Base-by-base conservation (phyloP, 768 basidiomycete genomes). In the Boletus subparvulus region DNA sequence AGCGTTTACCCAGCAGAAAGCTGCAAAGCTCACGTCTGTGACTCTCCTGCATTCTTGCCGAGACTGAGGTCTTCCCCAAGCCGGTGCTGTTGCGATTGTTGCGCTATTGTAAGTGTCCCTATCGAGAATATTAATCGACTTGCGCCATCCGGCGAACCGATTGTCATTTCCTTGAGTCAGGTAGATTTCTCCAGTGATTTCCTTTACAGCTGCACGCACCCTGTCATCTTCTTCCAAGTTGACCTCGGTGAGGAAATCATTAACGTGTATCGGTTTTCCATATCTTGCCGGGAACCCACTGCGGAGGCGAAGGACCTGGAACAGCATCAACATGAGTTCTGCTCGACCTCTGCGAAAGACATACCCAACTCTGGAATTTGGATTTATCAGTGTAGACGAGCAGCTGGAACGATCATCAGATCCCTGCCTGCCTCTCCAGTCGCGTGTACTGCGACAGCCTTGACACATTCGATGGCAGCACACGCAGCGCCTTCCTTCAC, bases 361-460 rank as follows among this genome's bases (percentile, higher is more conserved):
- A 70, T 64, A 81, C 79, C 54, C 83, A 69, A 66, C 83, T 86
- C 54, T 80, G 73, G 67, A 87, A 90, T 63, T 76, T 78, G 11
- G 80, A 73, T 73, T 91, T 88, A 63, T 89, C 80, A 17, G 82
- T 83, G 71, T 90, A 92, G 11, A 84, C 84, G 52, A 91, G 78
- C 81, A n/a, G 83, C 83, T 0, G 87, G 88, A 1, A 89, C 73
- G 56, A 88, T 75, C 1, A 75, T 61, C 41, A 84, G 4, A 35
- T 71, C 72, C 56, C 76, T 69, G 57, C 53, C 63, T 30, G 52
- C 59, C 35, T 60, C 60, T n/a, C 43, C 50, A 41, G 61, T 58
- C 62, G 64, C 56, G 66, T 64, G 24, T 16, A 26, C 21, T 8
- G 61, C 54, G 19, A 76, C 66, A 58, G 77, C 80, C 57, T 81